phyloP scores from a whole-genome alignment of 225 moss, liverwort and hornwort genomes.

The Polytrichum commune region DNA sequence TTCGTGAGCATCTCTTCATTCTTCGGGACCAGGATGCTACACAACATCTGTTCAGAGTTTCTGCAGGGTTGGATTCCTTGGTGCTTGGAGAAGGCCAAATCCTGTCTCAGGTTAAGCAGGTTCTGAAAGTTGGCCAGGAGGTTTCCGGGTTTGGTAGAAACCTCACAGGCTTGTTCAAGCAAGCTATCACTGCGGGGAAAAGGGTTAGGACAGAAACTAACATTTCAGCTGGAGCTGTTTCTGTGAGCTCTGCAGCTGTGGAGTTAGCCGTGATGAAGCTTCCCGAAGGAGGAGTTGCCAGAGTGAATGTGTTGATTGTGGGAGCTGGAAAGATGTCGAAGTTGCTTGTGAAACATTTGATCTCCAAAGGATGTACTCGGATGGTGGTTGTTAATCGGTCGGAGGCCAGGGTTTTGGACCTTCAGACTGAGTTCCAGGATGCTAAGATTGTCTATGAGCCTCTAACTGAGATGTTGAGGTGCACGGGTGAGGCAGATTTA shows the following conservation, averaged over 20 bases:
- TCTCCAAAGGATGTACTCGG: constrained; percentile 75
- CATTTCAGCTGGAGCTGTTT: constrained; percentile 85
- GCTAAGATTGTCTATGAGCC: constrained; percentile 57
- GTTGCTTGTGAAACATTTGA: constrained; percentile 82
- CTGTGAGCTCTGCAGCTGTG: constrained; percentile 93
- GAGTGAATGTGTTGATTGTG: constrained; percentile 68
- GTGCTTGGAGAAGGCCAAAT: constrained; percentile 70
- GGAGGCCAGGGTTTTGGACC: constrained; percentile 60
- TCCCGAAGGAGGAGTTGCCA: constrained; percentile 48
- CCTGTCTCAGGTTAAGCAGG: constrained; percentile 84
- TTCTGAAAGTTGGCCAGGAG: constrained; percentile 82
- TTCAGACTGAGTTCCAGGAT: constrained; percentile 65
- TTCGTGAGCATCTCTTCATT: constrained; percentile 55
- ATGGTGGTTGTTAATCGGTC: constrained; percentile 81
- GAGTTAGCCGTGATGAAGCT: constrained; percentile 90
- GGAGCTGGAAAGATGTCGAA: constrained; percentile 97
- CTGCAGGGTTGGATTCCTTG: constrained; percentile 60
- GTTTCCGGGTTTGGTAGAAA: constrained; percentile 73
- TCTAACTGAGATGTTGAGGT: constrained; percentile 65
- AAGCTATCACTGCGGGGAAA: constrained; percentile 91
- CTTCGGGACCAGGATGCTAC: constrained; percentile 63
- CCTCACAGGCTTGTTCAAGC: constrained; percentile 79
- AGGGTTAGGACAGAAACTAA: constrained; percentile 88
- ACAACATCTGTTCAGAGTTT: constrained; percentile 58
- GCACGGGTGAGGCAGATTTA: constrained; percentile 67